Evolutionary conservation across 345 rosid genomes (phyloP).

Genomic region (Iberis pinnata): DNA sequence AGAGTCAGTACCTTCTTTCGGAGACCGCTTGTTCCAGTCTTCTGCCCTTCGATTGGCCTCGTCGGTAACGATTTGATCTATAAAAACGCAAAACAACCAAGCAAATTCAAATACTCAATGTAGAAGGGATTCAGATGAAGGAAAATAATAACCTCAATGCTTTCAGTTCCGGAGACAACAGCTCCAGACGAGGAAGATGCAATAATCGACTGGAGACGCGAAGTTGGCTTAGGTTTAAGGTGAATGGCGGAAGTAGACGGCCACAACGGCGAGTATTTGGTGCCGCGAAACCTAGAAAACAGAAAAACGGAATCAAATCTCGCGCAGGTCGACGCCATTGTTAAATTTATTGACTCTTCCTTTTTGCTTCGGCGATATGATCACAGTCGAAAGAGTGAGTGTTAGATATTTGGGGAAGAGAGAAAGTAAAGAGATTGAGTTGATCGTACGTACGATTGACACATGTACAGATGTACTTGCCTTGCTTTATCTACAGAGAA

Average conservation of each 20-base stretch:
- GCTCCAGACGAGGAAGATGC: constrained; percentile 46
- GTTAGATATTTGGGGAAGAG: no score
- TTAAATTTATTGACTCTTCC: neutral
- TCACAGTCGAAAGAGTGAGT: no score
- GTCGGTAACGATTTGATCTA: constrained; percentile 63
- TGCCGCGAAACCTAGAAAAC: constrained; percentile 17
- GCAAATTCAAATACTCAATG: neutral
- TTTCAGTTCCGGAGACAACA: constrained; percentile 56
- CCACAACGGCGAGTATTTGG: constrained; percentile 16
- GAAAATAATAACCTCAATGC: constrained; percentile 56
- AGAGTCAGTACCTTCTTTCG: constrained; percentile 54
- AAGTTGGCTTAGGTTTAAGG: constrained; percentile 18
- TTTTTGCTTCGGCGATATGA: neutral
- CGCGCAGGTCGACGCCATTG: constrained; percentile 37
- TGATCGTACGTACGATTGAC: no score
- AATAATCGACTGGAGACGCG: constrained; percentile 20
- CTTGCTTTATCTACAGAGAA: no score
- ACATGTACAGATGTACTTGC: no score
- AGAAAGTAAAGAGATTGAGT: no score
- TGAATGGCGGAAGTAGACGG: constrained; percentile 23
- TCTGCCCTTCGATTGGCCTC: constrained; percentile 74
- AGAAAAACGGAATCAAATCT: constrained; percentile 34
- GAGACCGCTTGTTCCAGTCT: constrained; percentile 81
- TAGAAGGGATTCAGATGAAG: neutral
- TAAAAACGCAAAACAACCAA: neutral